These are phyloP conservation scores for Pseudoscleropodium purum DNA, from an alignment of 225 moss, liverwort and hornwort species.

Conservation along the genomic window DNA sequence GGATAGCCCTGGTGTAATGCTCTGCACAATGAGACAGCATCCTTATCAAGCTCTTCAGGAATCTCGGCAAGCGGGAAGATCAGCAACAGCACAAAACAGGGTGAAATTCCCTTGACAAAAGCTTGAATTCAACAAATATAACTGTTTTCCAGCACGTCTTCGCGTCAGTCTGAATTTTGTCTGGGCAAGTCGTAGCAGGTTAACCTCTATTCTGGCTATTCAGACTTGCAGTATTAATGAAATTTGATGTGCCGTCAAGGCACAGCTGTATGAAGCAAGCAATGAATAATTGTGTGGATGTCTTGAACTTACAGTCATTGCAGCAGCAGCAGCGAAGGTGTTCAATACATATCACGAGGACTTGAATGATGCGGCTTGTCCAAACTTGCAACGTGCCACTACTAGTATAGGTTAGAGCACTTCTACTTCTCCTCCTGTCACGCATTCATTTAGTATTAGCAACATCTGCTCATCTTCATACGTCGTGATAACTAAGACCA, in stretches of 20 bases:
- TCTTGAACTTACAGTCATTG: not conserved
- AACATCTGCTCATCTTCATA: not conserved
- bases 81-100: not conserved
- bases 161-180: not conserved
- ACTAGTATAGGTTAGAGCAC: not conserved
- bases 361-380: not conserved
- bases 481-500: not conserved
- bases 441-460: not conserved
- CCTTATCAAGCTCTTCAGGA: not conserved
- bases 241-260: not conserved
- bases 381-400: not conserved
- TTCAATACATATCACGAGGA: not conserved
- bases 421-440: not conserved
- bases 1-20: not conserved
- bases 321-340: not conserved
- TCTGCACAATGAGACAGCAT: not conserved
- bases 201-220: not conserved
- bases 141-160: not conserved
- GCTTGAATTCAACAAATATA: not conserved
- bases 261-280: not conserved
- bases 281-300: not conserved
- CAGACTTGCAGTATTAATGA: not conserved
- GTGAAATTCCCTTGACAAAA: not conserved
- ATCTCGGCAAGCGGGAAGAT: not conserved
- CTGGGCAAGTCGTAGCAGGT: not conserved